Base-by-base conservation (phyloP, 2,329 filamentous ascomycete species). In the Sporothrix euskadiensis region DNA sequence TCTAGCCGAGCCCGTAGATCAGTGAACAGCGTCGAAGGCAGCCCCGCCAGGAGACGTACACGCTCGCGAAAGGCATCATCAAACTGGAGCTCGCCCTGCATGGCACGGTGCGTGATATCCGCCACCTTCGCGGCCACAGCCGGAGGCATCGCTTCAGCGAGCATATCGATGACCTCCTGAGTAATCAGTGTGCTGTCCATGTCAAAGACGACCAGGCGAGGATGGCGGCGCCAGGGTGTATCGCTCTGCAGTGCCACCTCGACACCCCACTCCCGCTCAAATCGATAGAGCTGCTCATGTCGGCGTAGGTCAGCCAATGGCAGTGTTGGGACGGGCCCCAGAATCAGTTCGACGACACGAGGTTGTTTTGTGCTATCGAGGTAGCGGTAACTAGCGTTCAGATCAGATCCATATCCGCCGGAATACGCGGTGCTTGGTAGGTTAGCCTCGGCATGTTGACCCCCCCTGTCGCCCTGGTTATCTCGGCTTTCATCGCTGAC, bases 181-280 rank as follows among this genome's bases (percentile, higher is more conserved):
- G 95, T 92, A 80, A 99, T 98, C 74, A 99, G 88, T 0, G 96
- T 99, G 81, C 92, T 96, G 84, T 99, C 96, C 96, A 99, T 99
- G 82, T 99, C 96, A 79, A 99, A 99, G 44, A 98, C 93, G 3
- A 95, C 94, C 12, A 98, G 86, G 9, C 95, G 89, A 77, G 94
- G 94, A 82, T 97, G 89, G 39, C 91, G 88, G 74, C 94, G 87
- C 85, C 91, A 94, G 44, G 95, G 85, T 41, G 85, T 88, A 79
- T 95, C 92, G 56, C 82, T 82, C 81, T 97, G 93, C 75, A 97
- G 85, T 26, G 92, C 88, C 16, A 95, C 91, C 81, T 97, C 93
- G 56, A 96, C 91, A 79, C 94, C 94, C 93, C 93, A 97, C 81
- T 95, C 92, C 75, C 90, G 88, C 86, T 97, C 93, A 79, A 97